Evolutionary conservation across 164 flowering plant species (phyloP).

Genomic region (Nymphaea colorata): DNA sequence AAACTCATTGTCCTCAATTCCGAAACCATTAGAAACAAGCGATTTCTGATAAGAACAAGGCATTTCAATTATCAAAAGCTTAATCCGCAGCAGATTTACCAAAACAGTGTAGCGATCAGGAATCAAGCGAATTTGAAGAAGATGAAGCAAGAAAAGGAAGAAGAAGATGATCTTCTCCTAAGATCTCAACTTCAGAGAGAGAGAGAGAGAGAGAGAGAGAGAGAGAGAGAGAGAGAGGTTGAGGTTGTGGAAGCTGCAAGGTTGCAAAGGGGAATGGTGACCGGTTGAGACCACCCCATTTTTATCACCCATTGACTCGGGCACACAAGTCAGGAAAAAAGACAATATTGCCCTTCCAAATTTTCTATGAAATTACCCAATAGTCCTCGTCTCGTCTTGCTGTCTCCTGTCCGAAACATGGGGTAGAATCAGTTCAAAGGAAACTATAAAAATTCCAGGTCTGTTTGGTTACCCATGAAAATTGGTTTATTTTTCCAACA

Average conservation of each 20-base stretch:
- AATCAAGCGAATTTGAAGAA: neutral
- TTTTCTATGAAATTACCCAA: neutral
- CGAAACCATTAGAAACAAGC: neutral
- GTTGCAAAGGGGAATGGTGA: neutral
- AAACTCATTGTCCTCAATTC: neutral
- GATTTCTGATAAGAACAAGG: neutral
- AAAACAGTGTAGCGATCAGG: neutral
- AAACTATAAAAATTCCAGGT: too few relatives aligned
- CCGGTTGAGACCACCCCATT: neutral
- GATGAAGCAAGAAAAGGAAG: neutral
- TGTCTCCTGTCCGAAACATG: too few relatives aligned
- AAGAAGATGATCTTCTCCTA: neutral
- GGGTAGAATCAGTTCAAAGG: too few relatives aligned
- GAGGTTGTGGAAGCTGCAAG: neutral
- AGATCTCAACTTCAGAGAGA: neutral
- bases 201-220: neutral
- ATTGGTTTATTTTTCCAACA: too few relatives aligned
- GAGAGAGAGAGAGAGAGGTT: neutral
- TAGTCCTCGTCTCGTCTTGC: too few relatives aligned
- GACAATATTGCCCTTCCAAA: neutral
- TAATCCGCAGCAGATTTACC: too few relatives aligned
- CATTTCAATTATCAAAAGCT: neutral
- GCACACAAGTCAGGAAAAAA: neutral
- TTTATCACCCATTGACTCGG: neutral
- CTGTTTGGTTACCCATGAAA: too few relatives aligned